These are phyloP conservation scores for Allantophomopsis lycopodina DNA, from an alignment of 2,329 filamentous ascomycete species.

Conservation along the genomic window DNA sequence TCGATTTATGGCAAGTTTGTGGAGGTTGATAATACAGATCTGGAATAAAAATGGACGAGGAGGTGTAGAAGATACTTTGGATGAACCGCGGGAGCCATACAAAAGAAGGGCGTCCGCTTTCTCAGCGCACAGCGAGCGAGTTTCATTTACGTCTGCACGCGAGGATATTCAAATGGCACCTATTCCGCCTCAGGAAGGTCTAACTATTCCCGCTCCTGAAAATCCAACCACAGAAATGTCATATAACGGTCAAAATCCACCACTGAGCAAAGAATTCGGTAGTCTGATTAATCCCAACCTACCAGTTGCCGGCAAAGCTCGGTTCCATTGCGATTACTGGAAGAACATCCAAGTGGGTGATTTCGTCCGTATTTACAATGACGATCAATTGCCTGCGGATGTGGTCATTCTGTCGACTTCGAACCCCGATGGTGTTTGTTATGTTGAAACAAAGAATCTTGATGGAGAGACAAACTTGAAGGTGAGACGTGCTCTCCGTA, in stretches of 20 bases:
- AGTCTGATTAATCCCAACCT: conserved; percentile 62
- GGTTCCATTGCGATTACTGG: conserved; percentile 90
- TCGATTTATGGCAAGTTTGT: conserved; percentile 8
- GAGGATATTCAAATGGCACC: conserved; percentile 93
- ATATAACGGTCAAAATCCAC: conserved; percentile 20
- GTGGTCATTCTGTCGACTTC: conserved; percentile 87
- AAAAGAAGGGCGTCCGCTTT: conserved; percentile 7
- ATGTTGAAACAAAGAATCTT: conserved; percentile 95
- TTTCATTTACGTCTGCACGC: conserved; percentile 37
- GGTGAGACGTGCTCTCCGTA: conserved; percentile 80
- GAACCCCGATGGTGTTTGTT: conserved; percentile 86
- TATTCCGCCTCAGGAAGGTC: conserved; percentile 54
- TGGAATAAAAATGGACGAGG: conserved; percentile 23
- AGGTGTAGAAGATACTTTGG: conserved; percentile 9
- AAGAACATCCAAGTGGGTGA: conserved; percentile 93
- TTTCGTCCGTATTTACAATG: conserved; percentile 91
- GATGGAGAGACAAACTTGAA: conserved; percentile 98
- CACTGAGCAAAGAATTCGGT: conserved; percentile 34
- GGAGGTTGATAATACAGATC: conserved; percentile 30
- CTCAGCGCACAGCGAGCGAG: conserved; percentile 20
- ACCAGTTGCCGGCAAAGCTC: conserved; percentile 52
- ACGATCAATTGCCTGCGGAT: conserved; percentile 90
- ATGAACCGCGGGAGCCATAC: conserved; percentile 10
- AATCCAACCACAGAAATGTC: conserved; percentile 15
- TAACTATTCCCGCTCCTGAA: conserved; percentile 14